Evolutionary conservation across 331 rosid genomes (phyloP).

Genomic region (Ulmus americana): DNA sequence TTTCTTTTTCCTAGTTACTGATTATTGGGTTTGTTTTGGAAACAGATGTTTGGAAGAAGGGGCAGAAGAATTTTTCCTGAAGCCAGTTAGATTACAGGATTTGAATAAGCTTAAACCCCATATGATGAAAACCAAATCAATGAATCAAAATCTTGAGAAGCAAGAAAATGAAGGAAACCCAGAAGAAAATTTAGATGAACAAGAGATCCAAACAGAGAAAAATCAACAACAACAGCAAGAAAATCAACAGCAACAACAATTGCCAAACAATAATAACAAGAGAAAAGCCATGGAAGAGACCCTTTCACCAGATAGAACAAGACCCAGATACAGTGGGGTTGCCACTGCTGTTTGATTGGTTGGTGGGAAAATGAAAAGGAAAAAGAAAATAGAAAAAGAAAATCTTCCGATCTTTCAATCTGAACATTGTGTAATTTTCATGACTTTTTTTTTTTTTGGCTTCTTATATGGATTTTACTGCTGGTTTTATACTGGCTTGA

Average conservation of each 20-base stretch:
- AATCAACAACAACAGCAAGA: slow-evolving; percentile 17
- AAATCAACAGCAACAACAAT: slow-evolving; percentile 21
- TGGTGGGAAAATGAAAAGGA: no score
- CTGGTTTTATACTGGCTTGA: slow-evolving; percentile 36
- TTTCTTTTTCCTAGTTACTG: slow-evolving; percentile 2
- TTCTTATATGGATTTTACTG: slow-evolving; percentile 25
- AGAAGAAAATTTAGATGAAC: slow-evolving; percentile 24
- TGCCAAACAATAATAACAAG: slow-evolving; percentile 46
- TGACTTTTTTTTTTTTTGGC: slow-evolving; percentile 18
- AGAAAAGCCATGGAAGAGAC: slow-evolving; percentile 75
- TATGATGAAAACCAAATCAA: slow-evolving; percentile 61
- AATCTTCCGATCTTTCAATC: slow-evolving; percentile 15
- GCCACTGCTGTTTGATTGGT: slow-evolving; percentile 58
- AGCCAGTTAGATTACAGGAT: slow-evolving; percentile 73
- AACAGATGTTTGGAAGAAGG: slow-evolving; percentile 91
- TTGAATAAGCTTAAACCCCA: slow-evolving; percentile 64
- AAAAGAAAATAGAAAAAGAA: slow-evolving; percentile 1
- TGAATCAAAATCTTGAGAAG: slow-evolving; percentile 32
- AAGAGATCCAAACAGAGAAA: slow-evolving; percentile 14
- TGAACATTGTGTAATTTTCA: slow-evolving; percentile 36
- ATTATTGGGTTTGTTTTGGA: slow-evolving; percentile 1
- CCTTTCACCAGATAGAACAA: slow-evolving; percentile 71
- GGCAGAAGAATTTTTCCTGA: slow-evolving; percentile 88
- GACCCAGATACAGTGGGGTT: slow-evolving; percentile 72
- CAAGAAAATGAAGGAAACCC: slow-evolving; percentile 26